Percentiles rank a stretch among this genome's conserved stretches.
Conservation (phyloP, 192 early-diverging fungal genomes). For the Phycomyces nitens region DNA sequence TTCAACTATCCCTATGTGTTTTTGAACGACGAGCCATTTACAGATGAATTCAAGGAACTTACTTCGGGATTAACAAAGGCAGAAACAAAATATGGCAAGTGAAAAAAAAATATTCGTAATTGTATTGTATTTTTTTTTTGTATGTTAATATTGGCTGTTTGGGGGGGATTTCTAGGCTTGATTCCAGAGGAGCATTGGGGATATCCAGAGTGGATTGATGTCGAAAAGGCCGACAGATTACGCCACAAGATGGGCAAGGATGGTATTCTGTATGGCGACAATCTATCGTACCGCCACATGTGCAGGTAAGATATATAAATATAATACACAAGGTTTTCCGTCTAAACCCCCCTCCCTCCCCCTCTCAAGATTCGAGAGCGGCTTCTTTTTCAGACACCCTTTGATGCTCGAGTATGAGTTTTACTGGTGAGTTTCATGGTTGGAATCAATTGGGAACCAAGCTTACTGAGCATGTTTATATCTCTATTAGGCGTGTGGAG, state of each 20-base stretch:
- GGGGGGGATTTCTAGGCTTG: slow-evolving; percentile 41
- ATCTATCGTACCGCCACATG: slow-evolving; percentile 67
- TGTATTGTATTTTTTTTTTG: slow-evolving; percentile 4
- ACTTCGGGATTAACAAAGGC: slow-evolving; percentile 54
- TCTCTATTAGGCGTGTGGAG: slow-evolving; percentile 55
- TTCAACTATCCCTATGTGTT: slow-evolving; percentile 88
- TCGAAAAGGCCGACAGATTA: slow-evolving; percentile 44
- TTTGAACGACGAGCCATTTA: slow-evolving; percentile 76
- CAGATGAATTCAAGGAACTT: slow-evolving; percentile 59
- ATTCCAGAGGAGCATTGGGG: slow-evolving; percentile 61
- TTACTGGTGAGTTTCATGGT: slow-evolving; percentile 55
- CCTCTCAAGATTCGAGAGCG: slow-evolving; percentile 65
- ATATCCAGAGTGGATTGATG: slow-evolving; percentile 62
- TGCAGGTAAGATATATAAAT: slow-evolving; percentile 41
- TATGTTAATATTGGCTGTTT: slow-evolving; percentile 13
- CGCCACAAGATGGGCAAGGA: slow-evolving; percentile 52
- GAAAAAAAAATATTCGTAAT: neutral
- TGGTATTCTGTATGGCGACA: slow-evolving; percentile 59
- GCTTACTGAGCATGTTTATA: neutral
- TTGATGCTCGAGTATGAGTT: slow-evolving; percentile 66
- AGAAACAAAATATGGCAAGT: slow-evolving; percentile 55
- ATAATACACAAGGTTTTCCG: neutral
- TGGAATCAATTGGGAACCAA: neutral
- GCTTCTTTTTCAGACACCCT: slow-evolving; percentile 75
- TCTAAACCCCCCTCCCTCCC: too few relatives aligned